Evolutionary conservation across 129 eudicot species (phyloP).

Genomic region (Saussurea involucrata): DNA sequence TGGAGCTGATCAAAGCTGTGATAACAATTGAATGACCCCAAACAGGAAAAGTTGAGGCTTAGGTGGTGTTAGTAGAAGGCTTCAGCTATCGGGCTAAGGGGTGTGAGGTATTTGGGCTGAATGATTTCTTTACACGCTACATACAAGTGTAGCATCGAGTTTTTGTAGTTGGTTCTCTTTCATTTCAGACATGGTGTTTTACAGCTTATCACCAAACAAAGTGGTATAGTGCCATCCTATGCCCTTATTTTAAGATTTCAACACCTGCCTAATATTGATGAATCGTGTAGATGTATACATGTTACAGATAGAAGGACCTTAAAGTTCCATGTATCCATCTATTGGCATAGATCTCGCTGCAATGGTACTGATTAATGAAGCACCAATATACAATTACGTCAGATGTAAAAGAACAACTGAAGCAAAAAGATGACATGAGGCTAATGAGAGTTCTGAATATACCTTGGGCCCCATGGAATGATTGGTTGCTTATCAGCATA

Average conservation of each 20-base stretch:
- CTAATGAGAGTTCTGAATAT: constrained; percentile 10
- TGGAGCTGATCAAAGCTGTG: background rate
- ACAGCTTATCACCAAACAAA: background rate
- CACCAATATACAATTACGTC: background rate
- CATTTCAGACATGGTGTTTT: background rate
- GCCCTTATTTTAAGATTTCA: background rate
- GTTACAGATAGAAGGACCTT: background rate
- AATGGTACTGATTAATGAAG: background rate
- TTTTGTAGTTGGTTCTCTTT: background rate
- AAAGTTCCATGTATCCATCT: background rate
- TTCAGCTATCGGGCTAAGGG: background rate
- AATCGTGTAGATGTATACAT: background rate
- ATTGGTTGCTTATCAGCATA: constrained; percentile 94
- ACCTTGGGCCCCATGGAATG: constrained; percentile 99
- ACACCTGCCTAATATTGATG: background rate
- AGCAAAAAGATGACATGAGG: constrained; percentile 7
- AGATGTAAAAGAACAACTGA: background rate
- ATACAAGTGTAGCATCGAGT: background rate
- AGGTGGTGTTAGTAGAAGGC: background rate
- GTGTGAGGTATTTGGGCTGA: background rate
- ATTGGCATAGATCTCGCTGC: background rate
- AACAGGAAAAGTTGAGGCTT: background rate
- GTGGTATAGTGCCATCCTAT: background rate
- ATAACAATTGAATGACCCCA: background rate
- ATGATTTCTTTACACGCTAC: background rate